Evolutionary conservation across 257 asterid genomes (phyloP).

Genomic region (Gynochthodes officinalis): DNA sequence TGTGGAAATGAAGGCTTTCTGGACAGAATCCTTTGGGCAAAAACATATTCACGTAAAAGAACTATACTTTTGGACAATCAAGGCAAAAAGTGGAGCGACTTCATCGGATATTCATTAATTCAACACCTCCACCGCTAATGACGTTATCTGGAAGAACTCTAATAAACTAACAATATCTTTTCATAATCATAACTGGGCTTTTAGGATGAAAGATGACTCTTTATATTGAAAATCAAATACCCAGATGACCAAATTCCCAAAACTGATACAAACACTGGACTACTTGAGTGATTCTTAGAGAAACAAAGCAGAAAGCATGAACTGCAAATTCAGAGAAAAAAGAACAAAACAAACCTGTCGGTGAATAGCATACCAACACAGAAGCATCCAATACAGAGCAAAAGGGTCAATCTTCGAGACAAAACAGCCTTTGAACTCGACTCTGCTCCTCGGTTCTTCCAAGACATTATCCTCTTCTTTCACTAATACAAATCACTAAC

Average conservation of each 20-base stretch:
- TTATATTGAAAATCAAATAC: not conserved
- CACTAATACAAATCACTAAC: conserved; percentile 21
- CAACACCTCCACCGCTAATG: not conserved
- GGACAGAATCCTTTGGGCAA: not conserved
- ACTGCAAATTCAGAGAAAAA: conserved; percentile 7
- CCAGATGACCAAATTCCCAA: not conserved
- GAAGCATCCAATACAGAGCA: conserved; percentile 82
- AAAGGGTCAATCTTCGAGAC: conserved; percentile 56
- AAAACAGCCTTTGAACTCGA: conserved; percentile 43
- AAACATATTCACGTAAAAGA: not conserved
- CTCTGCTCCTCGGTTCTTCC: conserved; percentile 83
- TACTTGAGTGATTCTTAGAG: not conserved
- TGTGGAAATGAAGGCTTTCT: not conserved
- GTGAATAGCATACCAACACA: conserved; percentile 95
- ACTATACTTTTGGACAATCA: not conserved
- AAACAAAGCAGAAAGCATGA: not conserved
- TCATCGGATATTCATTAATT: not conserved
- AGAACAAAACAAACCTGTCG: conserved; percentile 57
- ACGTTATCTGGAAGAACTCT: not conserved
- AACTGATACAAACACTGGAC: not conserved
- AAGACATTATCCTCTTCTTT: conserved; percentile 48
- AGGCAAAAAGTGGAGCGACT: not conserved
- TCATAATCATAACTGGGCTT: not conserved
- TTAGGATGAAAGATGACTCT: not conserved
- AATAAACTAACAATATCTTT: not conserved